Evolutionary conservation across 352 stramenopile genomes (phyloP).

Genomic region (Pythium brassicae): DNA sequence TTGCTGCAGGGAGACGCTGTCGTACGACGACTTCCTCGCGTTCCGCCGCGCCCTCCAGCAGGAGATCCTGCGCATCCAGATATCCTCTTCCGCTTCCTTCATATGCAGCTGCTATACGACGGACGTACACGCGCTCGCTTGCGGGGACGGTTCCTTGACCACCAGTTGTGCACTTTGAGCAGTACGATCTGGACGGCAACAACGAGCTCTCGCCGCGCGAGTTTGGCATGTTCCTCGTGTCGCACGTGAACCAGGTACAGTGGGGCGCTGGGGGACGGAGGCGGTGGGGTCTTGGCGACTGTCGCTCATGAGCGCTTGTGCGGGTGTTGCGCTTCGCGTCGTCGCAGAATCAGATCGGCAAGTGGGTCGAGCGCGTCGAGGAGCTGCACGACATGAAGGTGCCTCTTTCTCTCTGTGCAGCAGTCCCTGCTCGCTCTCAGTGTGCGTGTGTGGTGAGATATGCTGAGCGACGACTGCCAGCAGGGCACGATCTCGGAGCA

Average conservation of each 20-base stretch:
- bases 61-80: constrained; percentile 87
- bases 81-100: constrained; percentile 49
- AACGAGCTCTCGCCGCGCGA: constrained; percentile 75
- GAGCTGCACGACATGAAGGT: constrained; percentile 53
- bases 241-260: constrained; percentile 73
- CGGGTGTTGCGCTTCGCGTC: too few species aligned
- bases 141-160: constrained; percentile 34
- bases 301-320: background rate
- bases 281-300: background rate
- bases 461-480: background rate
- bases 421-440: background rate
- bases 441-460: too few species aligned
- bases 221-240: constrained; percentile 86
- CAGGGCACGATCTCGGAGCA: constrained; percentile 70
- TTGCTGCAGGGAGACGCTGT: constrained; percentile 53
- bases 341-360: constrained; percentile 60
- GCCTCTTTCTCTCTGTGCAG: background rate
- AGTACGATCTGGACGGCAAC: constrained; percentile 84
- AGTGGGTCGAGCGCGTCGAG: constrained; percentile 82
- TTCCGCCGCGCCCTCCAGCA: constrained; percentile 73
- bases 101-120: too few species aligned
- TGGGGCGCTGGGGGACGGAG: too few species aligned
- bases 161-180: constrained; percentile 71
- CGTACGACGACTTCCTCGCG: constrained; percentile 73
- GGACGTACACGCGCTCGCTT: background rate